phyloP scores from a whole-genome alignment of 2,329 filamentous ascomycete genomes.

The Domatiomyces catenatus region DNA sequence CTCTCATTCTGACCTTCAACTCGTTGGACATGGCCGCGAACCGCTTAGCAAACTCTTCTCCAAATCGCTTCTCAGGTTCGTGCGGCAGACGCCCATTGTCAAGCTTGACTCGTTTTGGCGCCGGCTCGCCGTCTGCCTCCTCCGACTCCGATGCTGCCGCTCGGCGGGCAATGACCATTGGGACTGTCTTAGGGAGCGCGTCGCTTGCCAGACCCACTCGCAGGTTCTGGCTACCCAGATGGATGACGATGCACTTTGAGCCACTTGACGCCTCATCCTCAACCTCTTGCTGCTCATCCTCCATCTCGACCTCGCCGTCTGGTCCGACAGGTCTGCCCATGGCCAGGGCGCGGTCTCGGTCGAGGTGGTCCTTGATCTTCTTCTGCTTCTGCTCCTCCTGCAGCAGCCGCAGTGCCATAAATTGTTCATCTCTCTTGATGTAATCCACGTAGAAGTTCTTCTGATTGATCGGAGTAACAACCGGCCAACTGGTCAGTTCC shows the following conservation, averaged over 20 bases:
- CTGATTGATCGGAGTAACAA: slow-evolving; percentile 87
- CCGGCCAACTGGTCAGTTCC: slow-evolving; percentile 86
- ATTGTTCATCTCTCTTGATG: slow-evolving; percentile 94
- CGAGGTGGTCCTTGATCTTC: slow-evolving; percentile 72
- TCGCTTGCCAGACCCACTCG: slow-evolving; percentile 92
- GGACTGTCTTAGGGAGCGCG: slow-evolving; percentile 81
- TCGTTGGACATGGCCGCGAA: slow-evolving; percentile 75
- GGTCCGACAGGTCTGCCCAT: slow-evolving; percentile 41
- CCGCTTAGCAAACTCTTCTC: slow-evolving; percentile 56
- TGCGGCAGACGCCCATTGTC: slow-evolving; percentile 33
- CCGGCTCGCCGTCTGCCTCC: slow-evolving; percentile 62
- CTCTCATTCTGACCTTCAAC: slow-evolving; percentile 76
- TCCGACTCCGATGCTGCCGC: slow-evolving; percentile 69
- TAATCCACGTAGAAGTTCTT: slow-evolving; percentile 99
- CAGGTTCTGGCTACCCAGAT: slow-evolving; percentile 88
- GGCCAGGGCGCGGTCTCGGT: slow-evolving; percentile 71
- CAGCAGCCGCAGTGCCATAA: slow-evolving; percentile 74
- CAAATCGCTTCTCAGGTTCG: slow-evolving; percentile 65
- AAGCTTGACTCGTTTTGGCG: slow-evolving; percentile 49
- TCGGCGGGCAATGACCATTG: slow-evolving; percentile 77
- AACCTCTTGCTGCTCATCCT: slow-evolving; percentile 41
- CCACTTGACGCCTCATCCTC: slow-evolving; percentile 52
- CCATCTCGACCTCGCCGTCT: slow-evolving; percentile 42
- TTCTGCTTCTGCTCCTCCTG: slow-evolving; percentile 72
- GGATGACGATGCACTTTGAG: slow-evolving; percentile 86